phyloP scores from a whole-genome alignment of 495 filamentous ascomycete species.

The Sabuloglossum arenarium region DNA sequence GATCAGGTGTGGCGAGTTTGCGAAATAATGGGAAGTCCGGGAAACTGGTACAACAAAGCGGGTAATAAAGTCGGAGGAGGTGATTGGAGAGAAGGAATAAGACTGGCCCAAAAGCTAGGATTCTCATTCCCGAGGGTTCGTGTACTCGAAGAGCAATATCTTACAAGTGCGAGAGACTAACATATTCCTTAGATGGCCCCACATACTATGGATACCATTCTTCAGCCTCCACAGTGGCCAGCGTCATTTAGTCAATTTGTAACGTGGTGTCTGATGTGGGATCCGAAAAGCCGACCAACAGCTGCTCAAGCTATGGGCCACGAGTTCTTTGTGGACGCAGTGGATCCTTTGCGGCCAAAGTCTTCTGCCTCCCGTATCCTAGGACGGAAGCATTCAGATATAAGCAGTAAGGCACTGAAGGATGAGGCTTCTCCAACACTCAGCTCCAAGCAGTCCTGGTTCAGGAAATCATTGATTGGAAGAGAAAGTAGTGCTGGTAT shows the following conservation, averaged over 20 bases:
- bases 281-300: slow-evolving; percentile 85
- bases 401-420: slow-evolving; percentile 27
- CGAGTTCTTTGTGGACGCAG: slow-evolving; percentile 89
- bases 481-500: slow-evolving; percentile 32
- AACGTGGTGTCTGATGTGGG: slow-evolving; percentile 99
- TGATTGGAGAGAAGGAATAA: slow-evolving; percentile 91
- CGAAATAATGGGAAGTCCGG: slow-evolving; percentile 98
- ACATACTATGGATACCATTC: slow-evolving; percentile 86
- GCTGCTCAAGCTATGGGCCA: slow-evolving; percentile 80
- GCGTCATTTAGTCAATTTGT: slow-evolving; percentile 74
- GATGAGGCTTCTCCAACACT: slow-evolving; percentile 43
- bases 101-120: slow-evolving; percentile 82
- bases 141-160: neutral
- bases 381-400: slow-evolving; percentile 56
- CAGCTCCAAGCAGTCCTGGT: slow-evolving; percentile 81
- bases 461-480: slow-evolving; percentile 76
- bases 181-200: slow-evolving; percentile 60
- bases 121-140: slow-evolving; percentile 85
- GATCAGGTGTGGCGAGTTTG: slow-evolving; percentile 99
- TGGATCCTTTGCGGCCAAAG: slow-evolving; percentile 83
- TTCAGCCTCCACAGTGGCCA: slow-evolving; percentile 83
- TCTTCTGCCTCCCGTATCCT: slow-evolving; percentile 70
- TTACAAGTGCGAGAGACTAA: neutral
- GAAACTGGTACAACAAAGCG: slow-evolving; percentile 88
- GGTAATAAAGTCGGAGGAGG: slow-evolving; percentile 79